A percentile compares a stretch with the other conserved stretches of the same genome.
Evolutionary conservation across 305 asterid species (phyloP).

Genomic region (Fraxinus greggii): DNA sequence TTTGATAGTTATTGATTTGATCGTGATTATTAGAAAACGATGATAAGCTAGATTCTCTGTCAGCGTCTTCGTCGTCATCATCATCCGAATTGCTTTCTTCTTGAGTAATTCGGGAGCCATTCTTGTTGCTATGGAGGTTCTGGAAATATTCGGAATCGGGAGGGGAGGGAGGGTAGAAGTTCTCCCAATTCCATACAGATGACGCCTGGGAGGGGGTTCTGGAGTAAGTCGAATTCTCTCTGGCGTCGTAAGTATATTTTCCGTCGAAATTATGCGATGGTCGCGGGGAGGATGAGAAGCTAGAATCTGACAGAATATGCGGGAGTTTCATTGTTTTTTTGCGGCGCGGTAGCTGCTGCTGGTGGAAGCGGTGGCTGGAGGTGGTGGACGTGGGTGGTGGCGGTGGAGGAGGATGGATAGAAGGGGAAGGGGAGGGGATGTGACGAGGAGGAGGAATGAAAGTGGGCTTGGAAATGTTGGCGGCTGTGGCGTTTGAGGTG

Average conservation of each 20-base stretch:
- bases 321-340: slow-evolving; percentile 56
- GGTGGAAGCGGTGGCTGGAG: slow-evolving; percentile 33
- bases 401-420: slow-evolving; percentile 40
- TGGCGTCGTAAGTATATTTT: slow-evolving; percentile 42
- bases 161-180: slow-evolving; percentile 84
- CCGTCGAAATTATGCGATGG: slow-evolving; percentile 32
- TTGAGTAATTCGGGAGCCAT: slow-evolving; percentile 9
- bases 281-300: slow-evolving; percentile 61
- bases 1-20: slow-evolving; percentile 31
- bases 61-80: slow-evolving; percentile 30
- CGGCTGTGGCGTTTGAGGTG: slow-evolving; percentile 25
- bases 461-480: slow-evolving; percentile 25
- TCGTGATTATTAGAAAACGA: slow-evolving; percentile 39
- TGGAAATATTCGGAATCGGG: slow-evolving; percentile 78
- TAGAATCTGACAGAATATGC: slow-evolving; percentile 81
- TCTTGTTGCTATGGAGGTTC: slow-evolving; percentile 37
- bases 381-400: slow-evolving; percentile 41
- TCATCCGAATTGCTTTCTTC: slow-evolving; percentile 30
- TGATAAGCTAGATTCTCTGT: slow-evolving; percentile 43
- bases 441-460: slow-evolving; percentile 28
- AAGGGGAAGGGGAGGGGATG: slow-evolving; percentile 30
- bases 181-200: slow-evolving; percentile 95
- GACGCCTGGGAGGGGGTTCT: slow-evolving; percentile 82
- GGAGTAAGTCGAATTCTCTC: slow-evolving; percentile 61
- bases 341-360: slow-evolving; percentile 42